Evolutionary conservation across 2,329 filamentous ascomycete species (phyloP), one percentile per base, ranked within the genome.

Genomic region (Golovinomyces cichoracearum): DNA sequence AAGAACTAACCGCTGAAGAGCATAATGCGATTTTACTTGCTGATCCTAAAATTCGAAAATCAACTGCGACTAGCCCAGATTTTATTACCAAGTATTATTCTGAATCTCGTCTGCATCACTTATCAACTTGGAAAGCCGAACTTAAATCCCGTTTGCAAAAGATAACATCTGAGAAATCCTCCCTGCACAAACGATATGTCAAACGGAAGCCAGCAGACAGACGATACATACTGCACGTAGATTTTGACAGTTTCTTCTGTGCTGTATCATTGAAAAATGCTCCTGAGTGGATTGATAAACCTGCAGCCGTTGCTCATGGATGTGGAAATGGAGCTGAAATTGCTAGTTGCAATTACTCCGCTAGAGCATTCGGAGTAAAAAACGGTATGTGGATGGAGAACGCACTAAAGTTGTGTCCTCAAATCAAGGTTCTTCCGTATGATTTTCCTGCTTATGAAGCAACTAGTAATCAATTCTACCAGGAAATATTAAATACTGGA

Each of bases 331-430:
- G 83, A 0, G 93, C 88, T 0, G 90, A 98, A 60, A 95, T 98
- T 57, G 90, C 90, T 21, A 94, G 86, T 54, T 98, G 90, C 64
- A 98, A 98, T 58, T 98, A 98, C 60, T 77, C 80, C 19, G 90
- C 92, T 5, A 76, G 90, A 33, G 71, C 74, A 27, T 90, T 78
- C 56, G 88, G 88, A 1, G 71, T 98, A 49, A 93, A 86, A 60
- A 98, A 98, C 56, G 92, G 92, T 33, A 98, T 95, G 90, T 98
- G 92, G 90, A 95, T 98, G 88, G 92, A 88, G 61, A 71, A 73
- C 29, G 90, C 90, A 0, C 69, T 80, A 51, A 79, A 90, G 55
- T 63, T 90, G 17, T 98, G 85, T 58, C 79, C 88, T 0, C 75
- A 84, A 21, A 67, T 98, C 17, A 85, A 92, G 55, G 78, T 95